Conservation (phyloP, 345 rosid species). For the Eucalyptus cloeziana region DNA sequence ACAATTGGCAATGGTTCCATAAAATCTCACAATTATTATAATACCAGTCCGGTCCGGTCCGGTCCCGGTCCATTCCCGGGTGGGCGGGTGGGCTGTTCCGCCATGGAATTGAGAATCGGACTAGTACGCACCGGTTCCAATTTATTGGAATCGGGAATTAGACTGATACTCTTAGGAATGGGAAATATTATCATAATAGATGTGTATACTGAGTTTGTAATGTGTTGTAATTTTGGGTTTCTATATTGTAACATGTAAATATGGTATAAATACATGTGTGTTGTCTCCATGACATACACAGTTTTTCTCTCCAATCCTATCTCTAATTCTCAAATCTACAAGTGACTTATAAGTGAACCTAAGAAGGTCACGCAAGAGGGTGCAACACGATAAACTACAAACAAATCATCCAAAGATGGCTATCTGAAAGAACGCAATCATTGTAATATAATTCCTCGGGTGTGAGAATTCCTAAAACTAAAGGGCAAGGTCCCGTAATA, state of each 20-base stretch:
- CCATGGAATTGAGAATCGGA: too few relatives aligned
- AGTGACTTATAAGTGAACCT: background rate
- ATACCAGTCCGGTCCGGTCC: too few relatives aligned
- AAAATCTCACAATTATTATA: too few relatives aligned
- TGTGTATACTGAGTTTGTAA: background rate
- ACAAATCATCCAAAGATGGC: background rate
- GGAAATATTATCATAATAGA: background rate
- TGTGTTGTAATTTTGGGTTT: background rate
- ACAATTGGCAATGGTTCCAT: too few relatives aligned
- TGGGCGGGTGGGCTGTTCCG: too few relatives aligned
- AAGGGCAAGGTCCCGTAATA: background rate
- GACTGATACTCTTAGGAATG: background rate
- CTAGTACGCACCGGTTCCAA: too few relatives aligned
- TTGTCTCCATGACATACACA: background rate
- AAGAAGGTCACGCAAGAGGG: background rate
- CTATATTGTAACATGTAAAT: background rate
- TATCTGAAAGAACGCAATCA: background rate
- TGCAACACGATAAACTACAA: background rate
- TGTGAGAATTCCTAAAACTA: background rate
- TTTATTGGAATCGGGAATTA: too few relatives aligned
- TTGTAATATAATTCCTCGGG: background rate
- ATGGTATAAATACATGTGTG: background rate
- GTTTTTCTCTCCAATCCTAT: background rate
- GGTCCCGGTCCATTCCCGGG: rapidly evolving
- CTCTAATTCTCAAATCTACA: background rate